Evolutionary conservation across 2,329 filamentous ascomycete genomes (phyloP).

Genomic region (Aspergillus viridinutans): DNA sequence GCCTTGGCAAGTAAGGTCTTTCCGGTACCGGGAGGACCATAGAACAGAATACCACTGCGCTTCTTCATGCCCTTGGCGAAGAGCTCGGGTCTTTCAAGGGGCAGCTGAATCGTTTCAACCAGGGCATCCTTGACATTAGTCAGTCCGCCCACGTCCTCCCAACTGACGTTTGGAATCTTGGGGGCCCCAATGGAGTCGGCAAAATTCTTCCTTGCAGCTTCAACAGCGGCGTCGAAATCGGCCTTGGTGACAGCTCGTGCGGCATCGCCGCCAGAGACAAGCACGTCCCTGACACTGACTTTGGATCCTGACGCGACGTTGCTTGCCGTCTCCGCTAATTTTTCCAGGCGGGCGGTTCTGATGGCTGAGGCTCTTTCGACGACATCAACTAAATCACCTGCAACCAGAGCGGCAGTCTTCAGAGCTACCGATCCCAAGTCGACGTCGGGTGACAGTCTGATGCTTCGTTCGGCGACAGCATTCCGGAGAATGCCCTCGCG

Average conservation of each 20-base stretch:
- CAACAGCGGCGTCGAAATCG: conserved; percentile 90
- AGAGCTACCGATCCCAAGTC: conserved; percentile 81
- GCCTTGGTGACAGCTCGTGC: conserved; percentile 72
- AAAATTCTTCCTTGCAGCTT: conserved; percentile 95
- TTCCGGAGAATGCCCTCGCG: conserved; percentile 79
- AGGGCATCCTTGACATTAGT: conserved; percentile 96
- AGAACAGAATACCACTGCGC: conserved; percentile 96
- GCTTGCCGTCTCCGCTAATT: conserved; percentile 52
- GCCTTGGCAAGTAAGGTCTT: conserved; percentile 99
- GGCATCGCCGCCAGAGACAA: conserved; percentile 76
- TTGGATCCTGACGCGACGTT: conserved; percentile 20
- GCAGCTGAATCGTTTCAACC: conserved; percentile 91
- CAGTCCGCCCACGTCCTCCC: conserved; percentile 92
- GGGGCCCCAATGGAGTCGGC: conserved; percentile 95
- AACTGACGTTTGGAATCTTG: conserved; percentile 95
- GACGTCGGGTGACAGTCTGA: conserved; percentile 76
- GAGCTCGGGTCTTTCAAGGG: conserved; percentile 83
- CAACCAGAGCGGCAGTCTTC: conserved; percentile 92
- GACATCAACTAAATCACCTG: conserved; percentile 89
- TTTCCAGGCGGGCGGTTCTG: conserved; percentile 69
- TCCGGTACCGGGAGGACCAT: conserved; percentile 97
- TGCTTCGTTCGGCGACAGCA: conserved; percentile 70
- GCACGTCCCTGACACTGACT: conserved; percentile 74
- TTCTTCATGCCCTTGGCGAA: conserved; percentile 99
- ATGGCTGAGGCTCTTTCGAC: conserved; percentile 84